Percentiles rank a stretch among this genome's conserved stretches.
Evolutionary conservation across 1,284 basidiomycete genomes (phyloP).

Genomic region (Coriolopsis trogii): DNA sequence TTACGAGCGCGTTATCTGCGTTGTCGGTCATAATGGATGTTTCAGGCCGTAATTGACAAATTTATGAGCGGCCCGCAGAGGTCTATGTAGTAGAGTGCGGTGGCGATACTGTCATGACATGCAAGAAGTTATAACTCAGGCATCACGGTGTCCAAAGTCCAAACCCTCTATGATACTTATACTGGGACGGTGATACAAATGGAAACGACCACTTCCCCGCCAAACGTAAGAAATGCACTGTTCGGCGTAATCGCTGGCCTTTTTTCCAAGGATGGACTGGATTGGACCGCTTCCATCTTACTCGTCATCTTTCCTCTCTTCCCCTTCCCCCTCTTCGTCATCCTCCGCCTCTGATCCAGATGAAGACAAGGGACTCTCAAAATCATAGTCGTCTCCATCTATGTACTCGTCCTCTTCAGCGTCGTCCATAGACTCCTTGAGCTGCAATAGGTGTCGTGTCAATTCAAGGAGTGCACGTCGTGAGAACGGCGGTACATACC

Average conservation of each 20-base stretch:
- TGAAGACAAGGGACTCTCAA: conserved; percentile 25
- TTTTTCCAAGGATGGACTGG: too few species aligned
- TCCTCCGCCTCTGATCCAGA: conserved; percentile 29
- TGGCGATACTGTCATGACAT: too few species aligned
- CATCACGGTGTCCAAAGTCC: too few species aligned
- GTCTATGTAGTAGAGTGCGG: too few species aligned
- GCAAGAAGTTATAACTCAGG: too few species aligned
- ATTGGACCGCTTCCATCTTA: too few species aligned
- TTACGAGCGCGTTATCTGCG: not conserved
- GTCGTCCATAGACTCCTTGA: conserved; percentile 81
- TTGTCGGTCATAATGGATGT: not conserved
- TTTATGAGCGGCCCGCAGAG: too few species aligned
- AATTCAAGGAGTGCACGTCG: not conserved
- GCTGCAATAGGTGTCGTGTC: conserved; percentile 39
- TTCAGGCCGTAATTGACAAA: not conserved
- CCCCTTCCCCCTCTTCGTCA: conserved; percentile 10
- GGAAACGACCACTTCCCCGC: too few species aligned
- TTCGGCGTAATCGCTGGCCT: too few species aligned
- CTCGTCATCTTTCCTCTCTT: not conserved
- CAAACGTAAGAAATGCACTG: too few species aligned
- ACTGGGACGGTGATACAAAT: too few species aligned
- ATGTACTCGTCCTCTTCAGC: conserved; percentile 60
- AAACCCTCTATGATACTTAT: too few species aligned
- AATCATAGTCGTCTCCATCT: conserved; percentile 32
- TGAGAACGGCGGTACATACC: conserved; percentile 46